Percentiles rank a stretch among this genome's conserved stretches.
phyloP scores from a whole-genome alignment of 2,329 filamentous ascomycete species.

The Talaromyces amestolkiae region DNA sequence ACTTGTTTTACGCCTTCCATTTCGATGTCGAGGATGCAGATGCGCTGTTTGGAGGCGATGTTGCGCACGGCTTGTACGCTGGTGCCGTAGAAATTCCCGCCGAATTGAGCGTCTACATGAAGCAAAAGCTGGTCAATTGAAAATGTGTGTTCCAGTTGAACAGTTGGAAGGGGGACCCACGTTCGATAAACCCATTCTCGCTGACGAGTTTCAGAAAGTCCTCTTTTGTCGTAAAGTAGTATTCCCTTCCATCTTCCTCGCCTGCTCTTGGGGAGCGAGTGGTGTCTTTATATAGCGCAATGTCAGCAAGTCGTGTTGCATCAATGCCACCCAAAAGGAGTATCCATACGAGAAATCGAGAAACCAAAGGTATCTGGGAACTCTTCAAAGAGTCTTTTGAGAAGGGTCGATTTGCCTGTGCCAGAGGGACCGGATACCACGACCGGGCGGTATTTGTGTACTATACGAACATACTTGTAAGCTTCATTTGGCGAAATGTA shows the following conservation, averaged over 20 bases:
- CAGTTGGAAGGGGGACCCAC: background rate
- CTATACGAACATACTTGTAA: background rate
- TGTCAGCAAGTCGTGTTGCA: slow-evolving; percentile 8
- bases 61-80: slow-evolving; percentile 75
- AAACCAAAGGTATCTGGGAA: slow-evolving; percentile 45
- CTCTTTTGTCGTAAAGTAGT: slow-evolving; percentile 70
- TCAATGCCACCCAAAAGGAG: background rate
- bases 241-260: slow-evolving; percentile 74
- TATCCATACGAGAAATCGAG: slow-evolving; percentile 38
- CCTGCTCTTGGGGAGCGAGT: slow-evolving; percentile 73
- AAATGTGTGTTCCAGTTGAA: too few species aligned
- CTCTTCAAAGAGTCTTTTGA: slow-evolving; percentile 43
- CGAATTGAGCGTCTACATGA: slow-evolving; percentile 67
- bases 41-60: slow-evolving; percentile 66
- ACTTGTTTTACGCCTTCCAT: slow-evolving; percentile 98
- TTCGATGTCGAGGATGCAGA: slow-evolving; percentile 90
- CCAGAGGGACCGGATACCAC: slow-evolving; percentile 44
- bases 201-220: slow-evolving; percentile 67
- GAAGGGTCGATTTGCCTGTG: slow-evolving; percentile 44
- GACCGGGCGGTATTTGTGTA: slow-evolving; percentile 33
- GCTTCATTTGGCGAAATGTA: background rate
- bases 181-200: slow-evolving; percentile 77
- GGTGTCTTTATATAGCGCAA: slow-evolving; percentile 57
- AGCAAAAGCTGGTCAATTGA: background rate
- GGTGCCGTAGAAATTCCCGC: slow-evolving; percentile 84